A percentile compares a stretch with the other conserved stretches of the same genome.
phyloP scores from a whole-genome alignment of 2,329 filamentous ascomycete species.

The Lecanicillium sp. region DNA sequence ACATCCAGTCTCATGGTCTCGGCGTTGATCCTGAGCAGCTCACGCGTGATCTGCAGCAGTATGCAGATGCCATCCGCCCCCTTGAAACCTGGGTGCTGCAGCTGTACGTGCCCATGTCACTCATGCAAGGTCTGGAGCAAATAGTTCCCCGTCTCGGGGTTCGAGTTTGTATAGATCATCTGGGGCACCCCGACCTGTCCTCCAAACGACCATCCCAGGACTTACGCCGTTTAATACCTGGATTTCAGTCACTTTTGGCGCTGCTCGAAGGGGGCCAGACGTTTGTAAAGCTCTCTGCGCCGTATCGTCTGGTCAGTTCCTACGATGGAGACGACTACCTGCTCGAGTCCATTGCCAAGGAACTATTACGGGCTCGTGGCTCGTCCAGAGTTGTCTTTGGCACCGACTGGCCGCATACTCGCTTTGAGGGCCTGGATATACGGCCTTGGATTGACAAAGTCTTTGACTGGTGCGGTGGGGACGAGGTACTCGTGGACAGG shows the following conservation, averaged over 20 bases:
- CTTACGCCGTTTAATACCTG: conserved; percentile 35
- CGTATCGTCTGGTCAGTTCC: conserved; percentile 43
- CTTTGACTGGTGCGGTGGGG: conserved; percentile 42
- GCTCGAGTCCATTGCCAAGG: conserved; percentile 37
- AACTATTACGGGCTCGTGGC: conserved; percentile 35
- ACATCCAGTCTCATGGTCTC: conserved; percentile 46
- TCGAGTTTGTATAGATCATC: conserved; percentile 52
- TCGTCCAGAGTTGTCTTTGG: conserved; percentile 43
- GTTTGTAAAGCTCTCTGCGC: conserved; percentile 49
- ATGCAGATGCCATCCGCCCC: conserved; percentile 41
- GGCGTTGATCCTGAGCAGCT: conserved; percentile 32
- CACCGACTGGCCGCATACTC: conserved; percentile 55
- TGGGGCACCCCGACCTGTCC: conserved; percentile 40
- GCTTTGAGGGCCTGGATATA: conserved; percentile 47
- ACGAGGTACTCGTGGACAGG: conserved; percentile 35
- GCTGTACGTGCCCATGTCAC: conserved; percentile 46
- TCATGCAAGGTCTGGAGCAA: conserved; percentile 38
- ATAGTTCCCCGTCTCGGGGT: conserved; percentile 41
- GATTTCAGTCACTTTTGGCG: conserved; percentile 39
- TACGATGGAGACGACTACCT: conserved; percentile 27
- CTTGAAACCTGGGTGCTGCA: conserved; percentile 48
- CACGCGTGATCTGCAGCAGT: conserved; percentile 30
- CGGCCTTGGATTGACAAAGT: conserved; percentile 45
- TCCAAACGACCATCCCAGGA: conserved; percentile 16
- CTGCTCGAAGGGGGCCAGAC: conserved; percentile 37